A percentile compares a stretch with the other conserved stretches of the same genome.
phyloP scores from a whole-genome alignment of 169 alveolate genomes.

The Plasmodium vivax region DNA sequence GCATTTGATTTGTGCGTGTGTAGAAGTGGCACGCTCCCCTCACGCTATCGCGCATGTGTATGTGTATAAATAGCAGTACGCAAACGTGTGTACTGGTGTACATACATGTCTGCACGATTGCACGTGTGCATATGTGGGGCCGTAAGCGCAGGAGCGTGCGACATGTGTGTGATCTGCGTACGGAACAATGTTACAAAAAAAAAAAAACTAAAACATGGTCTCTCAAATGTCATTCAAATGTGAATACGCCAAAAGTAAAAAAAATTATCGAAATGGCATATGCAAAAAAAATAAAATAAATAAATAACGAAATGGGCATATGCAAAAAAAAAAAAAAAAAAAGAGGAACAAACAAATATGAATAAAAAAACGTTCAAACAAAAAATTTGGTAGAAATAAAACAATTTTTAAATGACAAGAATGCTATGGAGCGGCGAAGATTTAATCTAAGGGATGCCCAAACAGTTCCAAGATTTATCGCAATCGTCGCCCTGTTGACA shows the following conservation, averaged over 20 bases:
- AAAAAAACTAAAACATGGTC: background rate
- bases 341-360: background rate
- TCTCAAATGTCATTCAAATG: background rate
- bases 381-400: background rate
- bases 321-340: background rate
- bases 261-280: background rate
- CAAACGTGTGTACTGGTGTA: background rate
- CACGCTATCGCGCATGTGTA: background rate
- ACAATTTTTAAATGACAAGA: background rate
- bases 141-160: background rate
- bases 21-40: background rate
- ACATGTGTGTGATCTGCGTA: background rate
- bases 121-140: background rate
- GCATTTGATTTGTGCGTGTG: background rate
- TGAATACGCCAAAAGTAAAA: background rate
- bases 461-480: background rate
- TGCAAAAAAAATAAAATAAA: background rate
- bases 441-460: background rate
- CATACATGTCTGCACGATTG: background rate
- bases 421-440: background rate
- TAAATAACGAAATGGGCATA: background rate
- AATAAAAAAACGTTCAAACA: background rate
- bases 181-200: background rate
- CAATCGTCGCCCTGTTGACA: background rate
- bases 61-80: background rate